Conservation (phyloP, 495 filamentous ascomycete genomes). For the Oleoguttula mirabilis region DNA sequence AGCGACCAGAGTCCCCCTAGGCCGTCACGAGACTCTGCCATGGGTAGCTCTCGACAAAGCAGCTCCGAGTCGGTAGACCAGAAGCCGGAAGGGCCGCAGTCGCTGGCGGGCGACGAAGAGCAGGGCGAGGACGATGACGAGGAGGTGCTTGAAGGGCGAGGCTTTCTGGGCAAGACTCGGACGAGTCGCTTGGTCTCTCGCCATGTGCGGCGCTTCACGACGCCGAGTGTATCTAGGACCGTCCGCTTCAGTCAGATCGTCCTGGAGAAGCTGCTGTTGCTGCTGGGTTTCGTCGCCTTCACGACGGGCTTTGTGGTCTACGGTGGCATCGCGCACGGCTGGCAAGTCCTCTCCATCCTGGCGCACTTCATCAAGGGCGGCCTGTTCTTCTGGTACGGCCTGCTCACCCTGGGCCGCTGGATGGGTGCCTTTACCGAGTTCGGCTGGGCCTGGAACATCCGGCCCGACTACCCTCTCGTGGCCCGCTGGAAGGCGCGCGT, state of each 20-base stretch:
- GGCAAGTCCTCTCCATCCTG: constrained; percentile 65
- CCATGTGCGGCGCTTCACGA: constrained; percentile 44
- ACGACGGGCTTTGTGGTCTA: constrained; percentile 54
- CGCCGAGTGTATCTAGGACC: constrained; percentile 46
- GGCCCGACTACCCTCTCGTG: constrained; percentile 49
- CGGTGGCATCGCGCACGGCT: constrained; percentile 53
- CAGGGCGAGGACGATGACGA: constrained; percentile 31
- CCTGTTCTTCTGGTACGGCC: constrained; percentile 93
- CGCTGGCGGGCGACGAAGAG: constrained; percentile 40
- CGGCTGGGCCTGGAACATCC: constrained; percentile 94
- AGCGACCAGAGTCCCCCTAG: constrained; percentile 41
- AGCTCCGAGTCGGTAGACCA: constrained; percentile 50
- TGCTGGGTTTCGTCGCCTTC: constrained; percentile 54
- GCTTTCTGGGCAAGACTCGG: constrained; percentile 36
- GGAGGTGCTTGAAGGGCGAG: constrained; percentile 29
- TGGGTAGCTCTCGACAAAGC: constrained; percentile 33
- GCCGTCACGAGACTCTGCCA: constrained; percentile 74
- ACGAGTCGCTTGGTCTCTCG: constrained; percentile 38
- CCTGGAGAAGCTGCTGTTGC: constrained; percentile 50
- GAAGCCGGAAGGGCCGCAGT: constrained; percentile 31
- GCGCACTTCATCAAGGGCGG: constrained; percentile 95
- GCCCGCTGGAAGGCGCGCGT: constrained; percentile 48
- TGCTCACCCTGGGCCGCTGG: constrained; percentile 81
- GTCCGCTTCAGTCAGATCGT: constrained; percentile 46
- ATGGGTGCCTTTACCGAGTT: constrained; percentile 81